Conservation (phyloP, 768 basidiomycete genomes). For the Auricularia auricula-judae region DNA sequence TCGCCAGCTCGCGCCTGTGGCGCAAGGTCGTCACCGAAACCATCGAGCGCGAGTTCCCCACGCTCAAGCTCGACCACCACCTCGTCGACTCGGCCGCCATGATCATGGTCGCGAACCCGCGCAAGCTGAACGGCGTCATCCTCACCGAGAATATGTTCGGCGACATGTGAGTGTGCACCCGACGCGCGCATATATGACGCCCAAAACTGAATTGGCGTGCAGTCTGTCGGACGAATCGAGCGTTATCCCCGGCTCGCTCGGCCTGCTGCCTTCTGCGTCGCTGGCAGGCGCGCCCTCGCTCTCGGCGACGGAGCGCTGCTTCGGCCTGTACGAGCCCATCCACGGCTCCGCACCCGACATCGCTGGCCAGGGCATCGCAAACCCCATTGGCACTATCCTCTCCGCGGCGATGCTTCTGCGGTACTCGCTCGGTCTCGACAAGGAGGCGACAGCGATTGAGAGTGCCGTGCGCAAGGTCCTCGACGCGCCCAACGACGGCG, state of each 20-base stretch:
- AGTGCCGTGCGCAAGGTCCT: slow-evolving; percentile 82
- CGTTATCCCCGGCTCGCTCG: slow-evolving; percentile 95
- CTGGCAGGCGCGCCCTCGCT: slow-evolving; percentile 71
- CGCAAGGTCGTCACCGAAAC: slow-evolving; percentile 84
- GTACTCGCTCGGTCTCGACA: slow-evolving; percentile 86
- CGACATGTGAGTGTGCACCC: slow-evolving; percentile 65
- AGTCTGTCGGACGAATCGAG: slow-evolving; percentile 95
- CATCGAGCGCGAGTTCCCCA: slow-evolving; percentile 75
- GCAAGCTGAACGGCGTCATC: slow-evolving; percentile 89
- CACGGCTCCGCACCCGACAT: slow-evolving; percentile 94
- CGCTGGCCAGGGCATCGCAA: slow-evolving; percentile 87
- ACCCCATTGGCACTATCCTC: slow-evolving; percentile 91
- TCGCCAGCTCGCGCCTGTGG: slow-evolving; percentile 92
- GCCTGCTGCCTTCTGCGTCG: slow-evolving; percentile 91
- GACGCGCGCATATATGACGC: not conserved
- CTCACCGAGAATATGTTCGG: slow-evolving; percentile 95
- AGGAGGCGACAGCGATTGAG: slow-evolving; percentile 78
- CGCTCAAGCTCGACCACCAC: slow-evolving; percentile 78
- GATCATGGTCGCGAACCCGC: slow-evolving; percentile 83
- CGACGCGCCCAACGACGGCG: slow-evolving; percentile 58
- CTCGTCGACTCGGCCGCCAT: slow-evolving; percentile 95
- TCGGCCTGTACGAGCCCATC: slow-evolving; percentile 95
- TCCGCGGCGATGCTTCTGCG: slow-evolving; percentile 88
- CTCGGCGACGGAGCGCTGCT: slow-evolving; percentile 41
- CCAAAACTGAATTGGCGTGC: slow-evolving; percentile 2